Evolutionary conservation across 2,329 filamentous ascomycete genomes (phyloP), one percentile per base, ranked within the genome.

Genomic region (Pseudocercospora fijiensis): DNA sequence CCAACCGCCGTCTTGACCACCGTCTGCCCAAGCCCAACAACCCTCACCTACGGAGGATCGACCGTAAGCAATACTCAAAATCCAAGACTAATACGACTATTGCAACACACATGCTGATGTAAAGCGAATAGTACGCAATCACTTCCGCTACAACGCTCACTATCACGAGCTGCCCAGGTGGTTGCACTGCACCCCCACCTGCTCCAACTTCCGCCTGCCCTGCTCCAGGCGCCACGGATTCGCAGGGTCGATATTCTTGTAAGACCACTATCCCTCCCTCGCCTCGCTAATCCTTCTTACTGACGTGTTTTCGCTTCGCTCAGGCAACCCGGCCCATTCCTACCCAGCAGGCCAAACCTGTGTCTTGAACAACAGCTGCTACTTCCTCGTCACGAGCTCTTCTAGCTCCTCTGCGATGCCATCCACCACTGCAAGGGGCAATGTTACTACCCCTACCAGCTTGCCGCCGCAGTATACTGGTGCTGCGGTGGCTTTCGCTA

Each of bases 21-120:
- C 16, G 33, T 56, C 53, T 66, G 61, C 58, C 64, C 64, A n/a
- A 49, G n/a, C 24, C 37, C 64, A 33, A 66, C 61, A 26, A 55
- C 47, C 37, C 28, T 64, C 57, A 64, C 61, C 18, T 43, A n/a
- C n/a, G n/a, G n/a, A n/a, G n/a, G n/a, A n/a, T n/a, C n/a, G n/a
- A n/a, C n/a, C n/a, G n/a, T n/a, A n/a, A n/a, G n/a, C n/a, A n/a
- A n/a, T n/a, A n/a, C n/a, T n/a, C n/a, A n/a, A n/a, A n/a, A n/a
- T n/a, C n/a, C n/a, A n/a, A n/a, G n/a, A n/a, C n/a, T n/a, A n/a
- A n/a, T n/a, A n/a, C n/a, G n/a, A n/a, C n/a, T n/a, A n/a, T n/a
- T n/a, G n/a, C n/a, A n/a, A n/a, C n/a, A n/a, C n/a, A n/a, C n/a
- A n/a, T n/a, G n/a, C n/a, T n/a, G n/a, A n/a, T n/a, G n/a, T n/a